Conservation (phyloP, 2,329 filamentous ascomycete species). For the Cladorrhinum sp. region DNA sequence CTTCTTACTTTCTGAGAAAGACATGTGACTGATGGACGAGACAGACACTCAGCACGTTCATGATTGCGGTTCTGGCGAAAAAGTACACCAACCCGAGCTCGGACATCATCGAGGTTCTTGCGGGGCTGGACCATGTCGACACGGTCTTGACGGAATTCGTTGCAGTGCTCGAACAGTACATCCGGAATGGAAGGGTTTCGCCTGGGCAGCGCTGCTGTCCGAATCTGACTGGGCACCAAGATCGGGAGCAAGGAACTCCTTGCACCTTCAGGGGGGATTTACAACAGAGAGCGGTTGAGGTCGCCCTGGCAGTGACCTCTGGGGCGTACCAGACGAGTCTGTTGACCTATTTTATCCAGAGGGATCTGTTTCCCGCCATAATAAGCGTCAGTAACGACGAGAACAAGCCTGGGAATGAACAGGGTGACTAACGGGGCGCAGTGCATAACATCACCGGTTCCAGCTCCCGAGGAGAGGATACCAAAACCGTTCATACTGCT, state of each 20-base stretch:
- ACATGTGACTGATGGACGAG: neutral
- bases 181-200: constrained; percentile 65
- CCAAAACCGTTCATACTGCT: constrained; percentile 78
- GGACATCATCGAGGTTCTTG: constrained; percentile 86
- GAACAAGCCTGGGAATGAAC: neutral
- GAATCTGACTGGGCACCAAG: constrained; percentile 16
- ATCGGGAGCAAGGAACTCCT: neutral
- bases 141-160: constrained; percentile 86
- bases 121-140: constrained; percentile 86
- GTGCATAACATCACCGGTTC: constrained; percentile 72
- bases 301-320: constrained; percentile 78
- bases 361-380: constrained; percentile 87
- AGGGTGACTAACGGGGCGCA: constrained; percentile 8
- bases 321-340: constrained; percentile 96
- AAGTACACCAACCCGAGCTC: constrained; percentile 94
- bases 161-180: constrained; percentile 73
- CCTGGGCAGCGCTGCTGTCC: constrained; percentile 16
- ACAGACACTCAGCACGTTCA: constrained; percentile 85
- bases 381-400: constrained; percentile 68
- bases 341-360: constrained; percentile 90
- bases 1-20: neutral
- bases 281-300: constrained; percentile 75
- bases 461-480: constrained; percentile 57
- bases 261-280: constrained; percentile 52
- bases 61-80: constrained; percentile 78